phyloP scores from a whole-genome alignment of 2,329 filamentous ascomycete species.

The Fusarium verrucosum region DNA sequence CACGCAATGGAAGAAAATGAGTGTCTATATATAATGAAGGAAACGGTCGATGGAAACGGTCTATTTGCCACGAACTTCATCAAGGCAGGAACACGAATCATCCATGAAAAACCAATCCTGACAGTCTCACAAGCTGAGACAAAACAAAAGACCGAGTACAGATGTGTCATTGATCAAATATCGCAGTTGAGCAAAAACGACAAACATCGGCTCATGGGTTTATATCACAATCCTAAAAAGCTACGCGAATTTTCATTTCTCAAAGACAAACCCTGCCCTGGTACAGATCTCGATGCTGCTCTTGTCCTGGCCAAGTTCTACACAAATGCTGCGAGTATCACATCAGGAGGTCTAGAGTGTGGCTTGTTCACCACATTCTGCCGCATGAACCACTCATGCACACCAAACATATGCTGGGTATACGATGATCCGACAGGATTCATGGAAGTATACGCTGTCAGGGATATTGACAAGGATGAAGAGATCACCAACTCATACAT shows the following conservation, averaged over 20 bases:
- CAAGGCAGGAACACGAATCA: constrained; percentile 16
- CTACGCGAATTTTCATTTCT: constrained; percentile 16
- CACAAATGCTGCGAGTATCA: constrained; percentile 17
- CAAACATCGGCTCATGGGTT: background rate
- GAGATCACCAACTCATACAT: constrained; percentile 24
- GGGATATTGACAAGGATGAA: background rate
- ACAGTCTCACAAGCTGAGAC: constrained; percentile 4
- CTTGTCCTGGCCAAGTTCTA: constrained; percentile 22
- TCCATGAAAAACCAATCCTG: constrained; percentile 1
- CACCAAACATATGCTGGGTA: constrained; percentile 14
- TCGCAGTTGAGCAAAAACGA: background rate
- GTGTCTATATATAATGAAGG: background rate
- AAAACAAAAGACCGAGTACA: constrained; percentile 1
- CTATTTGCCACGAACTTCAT: background rate
- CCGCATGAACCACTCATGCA: constrained; percentile 24
- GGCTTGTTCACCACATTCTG: constrained; percentile 14
- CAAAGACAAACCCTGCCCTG: background rate
- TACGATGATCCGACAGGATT: constrained; percentile 7
- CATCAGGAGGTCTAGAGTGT: background rate
- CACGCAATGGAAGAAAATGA: background rate
- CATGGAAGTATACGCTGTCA: constrained; percentile 17
- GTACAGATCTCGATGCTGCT: background rate
- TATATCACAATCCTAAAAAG: constrained; percentile 19
- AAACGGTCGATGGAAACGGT: background rate
- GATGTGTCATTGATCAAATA: constrained; percentile 9